Base-by-base conservation (phyloP, 768 basidiomycete species). In the Exidia glandulosa region DNA sequence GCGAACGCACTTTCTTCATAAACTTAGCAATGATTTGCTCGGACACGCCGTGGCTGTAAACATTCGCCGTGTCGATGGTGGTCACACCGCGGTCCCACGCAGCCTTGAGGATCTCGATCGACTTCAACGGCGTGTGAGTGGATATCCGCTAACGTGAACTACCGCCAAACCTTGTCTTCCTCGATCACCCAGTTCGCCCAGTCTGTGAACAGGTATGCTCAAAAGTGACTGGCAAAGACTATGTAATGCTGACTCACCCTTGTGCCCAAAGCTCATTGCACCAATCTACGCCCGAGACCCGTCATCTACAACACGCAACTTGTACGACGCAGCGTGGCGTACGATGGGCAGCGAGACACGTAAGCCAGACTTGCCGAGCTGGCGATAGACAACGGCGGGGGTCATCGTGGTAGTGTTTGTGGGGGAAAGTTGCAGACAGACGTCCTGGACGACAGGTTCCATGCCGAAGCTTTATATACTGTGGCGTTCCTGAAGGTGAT, bases 21-120 rank as follows among this genome's bases (percentile, higher is more conserved):
- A 73, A 75, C 61, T 72, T 71, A 12, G 64, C 75, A 9, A 76
- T 57, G 48, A 78, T 54, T 12, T 67, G 62, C 60, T 78, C 77
- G 0, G 74, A 75, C 56, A 70, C 68, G 31, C 72, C 74, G 33
- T 70, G 56, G 23, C 56, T 60, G 34, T 32, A 56, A 5, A 57
- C 55, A 41, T 63, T 63, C 13, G 59, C 59, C 10, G 62, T 63
- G 27, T 63, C 63, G 16, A 64, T 55, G 7, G 63, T 64, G 45
- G 54, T 64, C 23, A 64, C 32, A 14, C 59, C 59, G 4, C 59
- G 47, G 25, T 59, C 59, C 59, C 59, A 59, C 29, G 59, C 59
- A 23, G 59, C 59, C 33, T 59, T 59, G 25, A 59, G 50, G 30
- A 59, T 19, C 10, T 63, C 63, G 32, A 48, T 54, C 2, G 50